phyloP scores from a whole-genome alignment of 2,329 filamentous ascomycete genomes.

The Grosmannia serpens region DNA sequence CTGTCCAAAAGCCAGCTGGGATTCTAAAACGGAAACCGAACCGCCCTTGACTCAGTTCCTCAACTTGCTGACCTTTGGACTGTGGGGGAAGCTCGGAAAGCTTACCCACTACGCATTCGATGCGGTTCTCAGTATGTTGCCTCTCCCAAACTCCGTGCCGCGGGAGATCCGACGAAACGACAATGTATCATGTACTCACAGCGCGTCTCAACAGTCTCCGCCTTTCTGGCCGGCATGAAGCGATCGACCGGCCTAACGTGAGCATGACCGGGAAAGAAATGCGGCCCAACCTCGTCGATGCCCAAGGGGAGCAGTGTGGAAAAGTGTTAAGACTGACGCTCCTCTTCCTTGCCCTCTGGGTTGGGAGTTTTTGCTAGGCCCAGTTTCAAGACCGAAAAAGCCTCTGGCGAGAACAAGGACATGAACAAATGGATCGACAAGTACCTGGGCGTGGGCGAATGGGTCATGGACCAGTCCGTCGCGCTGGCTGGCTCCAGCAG shows the following conservation, averaged over 20 bases:
- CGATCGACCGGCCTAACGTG: conserved; percentile 97
- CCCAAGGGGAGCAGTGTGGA: not conserved
- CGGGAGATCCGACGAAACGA: too few relatives aligned
- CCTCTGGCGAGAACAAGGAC: conserved; percentile 69
- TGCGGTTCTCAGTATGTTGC: conserved; percentile 75
- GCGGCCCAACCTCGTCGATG: not conserved
- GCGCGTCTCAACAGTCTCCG: conserved; percentile 54
- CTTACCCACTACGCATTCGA: conserved; percentile 94
- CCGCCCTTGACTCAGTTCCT: conserved; percentile 37
- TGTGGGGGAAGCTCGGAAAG: conserved; percentile 74
- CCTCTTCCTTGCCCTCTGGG: conserved; percentile 18
- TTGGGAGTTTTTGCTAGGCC: conserved; percentile 37
- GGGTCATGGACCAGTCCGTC: conserved; percentile 96
- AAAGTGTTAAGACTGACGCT: conserved; percentile 30
- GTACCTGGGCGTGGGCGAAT: conserved; percentile 91
- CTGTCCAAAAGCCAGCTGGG: conserved; percentile 9
- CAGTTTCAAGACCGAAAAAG: conserved; percentile 79
- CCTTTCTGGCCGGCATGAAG: conserved; percentile 93
- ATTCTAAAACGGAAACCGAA: conserved; percentile 25
- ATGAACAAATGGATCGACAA: conserved; percentile 82
- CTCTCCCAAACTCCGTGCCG: not conserved
- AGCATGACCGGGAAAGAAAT: conserved; percentile 28
- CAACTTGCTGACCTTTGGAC: conserved; percentile 57
- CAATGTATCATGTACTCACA: not conserved
- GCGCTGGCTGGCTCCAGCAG: conserved; percentile 78